A percentile compares a stretch with the other conserved stretches of the same genome.
phyloP scores from a whole-genome alignment of 441 rosid genomes.

The Manihot esculenta region DNA sequence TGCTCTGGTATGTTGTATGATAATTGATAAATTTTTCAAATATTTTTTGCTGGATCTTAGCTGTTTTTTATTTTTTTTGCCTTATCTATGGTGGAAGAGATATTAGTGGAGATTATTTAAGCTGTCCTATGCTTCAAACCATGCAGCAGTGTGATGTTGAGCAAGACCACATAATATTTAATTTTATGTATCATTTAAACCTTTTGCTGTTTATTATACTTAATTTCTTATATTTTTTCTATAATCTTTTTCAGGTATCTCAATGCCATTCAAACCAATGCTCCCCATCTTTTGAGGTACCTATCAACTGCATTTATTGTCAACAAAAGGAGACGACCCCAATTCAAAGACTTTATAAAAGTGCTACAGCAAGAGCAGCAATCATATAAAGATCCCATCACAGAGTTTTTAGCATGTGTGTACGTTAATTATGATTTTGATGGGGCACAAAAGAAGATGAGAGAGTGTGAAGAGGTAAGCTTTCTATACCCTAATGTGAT shows the following conservation, averaged over 20 bases:
- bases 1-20: too few species aligned
- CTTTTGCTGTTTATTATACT: not conserved
- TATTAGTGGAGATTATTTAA: not conserved
- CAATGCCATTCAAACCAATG: constrained; percentile 90
- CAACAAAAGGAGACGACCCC: constrained; percentile 93
- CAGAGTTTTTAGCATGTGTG: constrained; percentile 91
- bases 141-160: not conserved
- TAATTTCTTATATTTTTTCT: not conserved
- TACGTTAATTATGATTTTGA: constrained; percentile 91
- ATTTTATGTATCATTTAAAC: not conserved
- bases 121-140: not conserved
- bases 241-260: constrained; percentile 54
- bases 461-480: constrained; percentile 89
- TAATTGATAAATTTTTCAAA: too few species aligned
- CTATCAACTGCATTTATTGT: constrained; percentile 93
- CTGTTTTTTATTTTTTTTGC: not conserved
- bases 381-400: constrained; percentile 90
- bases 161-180: not conserved
- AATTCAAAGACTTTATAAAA: constrained; percentile 85
- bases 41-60: not conserved
- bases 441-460: constrained; percentile 95
- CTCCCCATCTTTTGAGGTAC: constrained; percentile 95
- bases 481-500: constrained; percentile 9
- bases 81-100: not conserved
- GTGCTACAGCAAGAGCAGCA: constrained; percentile 90